phyloP scores from a whole-genome alignment of 306 rosid species.

The Pyrus pyrifolia region DNA sequence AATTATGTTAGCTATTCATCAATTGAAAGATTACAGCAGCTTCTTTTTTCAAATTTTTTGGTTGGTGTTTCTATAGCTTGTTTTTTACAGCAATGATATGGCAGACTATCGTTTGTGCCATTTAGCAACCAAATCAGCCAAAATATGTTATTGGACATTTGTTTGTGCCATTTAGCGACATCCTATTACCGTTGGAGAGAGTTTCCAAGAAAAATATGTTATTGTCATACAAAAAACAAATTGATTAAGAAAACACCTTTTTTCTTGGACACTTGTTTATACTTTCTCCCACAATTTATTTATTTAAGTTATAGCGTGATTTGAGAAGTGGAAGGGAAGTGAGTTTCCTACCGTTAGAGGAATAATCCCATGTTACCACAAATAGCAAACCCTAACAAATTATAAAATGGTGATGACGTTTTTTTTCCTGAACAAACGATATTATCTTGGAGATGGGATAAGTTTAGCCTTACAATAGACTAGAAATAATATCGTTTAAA shows the following conservation, averaged over 20 bases:
- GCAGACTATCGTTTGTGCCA: background rate
- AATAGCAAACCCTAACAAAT: background rate
- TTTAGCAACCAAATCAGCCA: background rate
- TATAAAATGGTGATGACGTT: background rate
- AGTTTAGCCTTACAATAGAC: accelerated
- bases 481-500: no score
- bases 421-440: background rate
- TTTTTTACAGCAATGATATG: no score
- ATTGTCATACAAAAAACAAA: background rate
- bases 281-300: background rate
- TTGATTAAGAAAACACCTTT: background rate
- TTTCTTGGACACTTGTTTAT: background rate
- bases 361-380: background rate
- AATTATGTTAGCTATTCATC: no score
- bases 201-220: background rate
- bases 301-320: background rate
- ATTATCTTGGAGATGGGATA: no score
- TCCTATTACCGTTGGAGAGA: background rate
- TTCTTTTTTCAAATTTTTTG: no score
- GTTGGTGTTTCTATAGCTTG: accelerated
- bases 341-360: background rate
- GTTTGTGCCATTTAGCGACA: background rate
- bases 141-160: no score
- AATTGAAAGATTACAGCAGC: no score
- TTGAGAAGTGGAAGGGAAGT: background rate